Conservation (phyloP, 129 eudicot genomes). For the Artemisia tridentata region DNA sequence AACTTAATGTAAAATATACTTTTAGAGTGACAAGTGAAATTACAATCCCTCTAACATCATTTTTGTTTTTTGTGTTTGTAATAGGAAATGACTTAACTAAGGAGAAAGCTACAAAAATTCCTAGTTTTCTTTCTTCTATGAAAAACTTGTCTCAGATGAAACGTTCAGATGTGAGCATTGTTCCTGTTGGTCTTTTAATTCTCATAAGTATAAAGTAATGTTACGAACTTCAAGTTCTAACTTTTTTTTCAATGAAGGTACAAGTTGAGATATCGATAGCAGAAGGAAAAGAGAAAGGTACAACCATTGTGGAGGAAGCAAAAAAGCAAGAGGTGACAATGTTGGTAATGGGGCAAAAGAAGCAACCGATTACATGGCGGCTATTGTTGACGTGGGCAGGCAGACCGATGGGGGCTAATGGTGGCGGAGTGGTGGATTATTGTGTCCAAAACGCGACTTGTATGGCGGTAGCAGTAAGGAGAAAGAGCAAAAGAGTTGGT, state of each 20-base stretch:
- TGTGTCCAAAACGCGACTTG: conserved; percentile 82
- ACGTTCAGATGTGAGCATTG: conserved; percentile 59
- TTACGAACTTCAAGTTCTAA: not conserved
- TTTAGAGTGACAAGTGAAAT: not conserved
- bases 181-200: not conserved
- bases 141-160: conserved; percentile 53
- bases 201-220: not conserved
- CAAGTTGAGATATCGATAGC: conserved; percentile 47
- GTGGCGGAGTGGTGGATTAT: conserved; percentile 74
- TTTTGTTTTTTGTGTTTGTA: not conserved
- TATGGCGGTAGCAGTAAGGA: conserved; percentile 88
- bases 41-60: not conserved
- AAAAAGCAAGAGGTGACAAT: conserved; percentile 59
- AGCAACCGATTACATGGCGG: conserved; percentile 52
- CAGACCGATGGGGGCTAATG: conserved; percentile 11
- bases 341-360: conserved; percentile 80
- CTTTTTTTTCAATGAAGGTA: conserved; percentile 37
- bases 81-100: conserved; percentile 47
- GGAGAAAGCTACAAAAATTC: conserved; percentile 43
- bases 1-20: conserved; percentile 3
- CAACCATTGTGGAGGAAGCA: conserved; percentile 66
- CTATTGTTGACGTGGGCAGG: conserved; percentile 66
- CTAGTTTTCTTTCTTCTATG: conserved; percentile 56
- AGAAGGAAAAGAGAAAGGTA: conserved; percentile 85
- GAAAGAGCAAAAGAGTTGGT: conserved; percentile 71